Percentiles rank a stretch among this genome's conserved stretches.
These are phyloP conservation scores for Paramecium sexaurelia DNA, from an alignment of 73 alveolate species.

Conservation along the genomic window DNA sequence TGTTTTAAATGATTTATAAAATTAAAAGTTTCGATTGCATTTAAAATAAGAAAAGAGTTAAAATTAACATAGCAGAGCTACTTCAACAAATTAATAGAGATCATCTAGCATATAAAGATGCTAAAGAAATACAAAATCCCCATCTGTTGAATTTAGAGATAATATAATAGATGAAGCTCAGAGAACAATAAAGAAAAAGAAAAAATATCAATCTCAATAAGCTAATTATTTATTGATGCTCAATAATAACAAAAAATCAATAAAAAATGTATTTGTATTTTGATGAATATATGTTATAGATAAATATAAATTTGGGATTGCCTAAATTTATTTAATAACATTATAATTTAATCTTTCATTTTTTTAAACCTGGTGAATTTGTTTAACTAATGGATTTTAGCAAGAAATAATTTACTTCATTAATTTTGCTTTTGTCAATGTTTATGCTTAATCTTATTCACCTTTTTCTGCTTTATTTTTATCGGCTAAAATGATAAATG, in stretches of 20 bases:
- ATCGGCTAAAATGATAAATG: not conserved
- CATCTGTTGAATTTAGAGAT: not conserved
- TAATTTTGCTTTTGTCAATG: slow-evolving; percentile 17
- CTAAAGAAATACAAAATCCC: not conserved
- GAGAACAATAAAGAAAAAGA: not conserved
- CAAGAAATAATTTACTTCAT: not conserved
- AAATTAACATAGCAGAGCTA: not conserved
- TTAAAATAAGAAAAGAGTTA: not conserved
- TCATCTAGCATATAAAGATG: not conserved
- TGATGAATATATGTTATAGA: not conserved
- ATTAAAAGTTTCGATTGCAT: not conserved
- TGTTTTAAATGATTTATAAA: not conserved
- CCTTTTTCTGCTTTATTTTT: slow-evolving; percentile 36
- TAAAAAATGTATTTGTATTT: not conserved
- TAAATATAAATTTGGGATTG: not conserved
- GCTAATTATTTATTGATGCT: not conserved
- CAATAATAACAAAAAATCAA: not conserved
- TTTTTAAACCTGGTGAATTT: slow-evolving; percentile 16
- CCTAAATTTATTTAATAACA: not conserved
- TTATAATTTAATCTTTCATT: not conserved
- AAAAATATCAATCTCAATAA: not conserved
- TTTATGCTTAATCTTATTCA: slow-evolving; percentile 37
- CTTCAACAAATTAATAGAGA: not conserved
- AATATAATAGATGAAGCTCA: not conserved
- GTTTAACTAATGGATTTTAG: not conserved